Base-by-base conservation (phyloP, 805 yeast genomes). In the Candida nitratophila region DNA sequence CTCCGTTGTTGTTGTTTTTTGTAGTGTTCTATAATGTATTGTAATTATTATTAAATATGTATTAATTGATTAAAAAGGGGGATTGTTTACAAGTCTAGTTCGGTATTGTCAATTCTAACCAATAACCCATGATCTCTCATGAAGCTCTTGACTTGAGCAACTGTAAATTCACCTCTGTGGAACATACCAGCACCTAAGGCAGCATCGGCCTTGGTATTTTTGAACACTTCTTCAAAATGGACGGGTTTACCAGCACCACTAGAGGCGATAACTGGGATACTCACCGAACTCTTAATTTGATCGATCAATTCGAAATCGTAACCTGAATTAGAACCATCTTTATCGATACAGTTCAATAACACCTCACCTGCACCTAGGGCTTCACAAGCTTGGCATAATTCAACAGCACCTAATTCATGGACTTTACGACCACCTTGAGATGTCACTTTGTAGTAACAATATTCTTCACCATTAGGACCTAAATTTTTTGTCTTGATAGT, bases 101-200 rank as follows among this genome's bases (percentile, higher is more conserved):
- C 17, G 4, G 40, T 37, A 32, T 57, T 48, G 49, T 83, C 90
- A 49, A 82, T 69, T 63, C 96, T 77, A n/a, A 87, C 96, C 47
- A 77, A 77, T 58, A 87, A 73, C 0, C 84, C 86, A 15, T 73
- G 61, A 1, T 70, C 64, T 39, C 70, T 64, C 60, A 91, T 72
- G 51, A 74, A 80, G 26, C 73, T 61, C 64, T 93, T 93, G 37
- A 93, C 96, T 41, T 89, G 81, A 41, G 76, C 73, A 16, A 93
- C 97, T 12, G 87, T 81, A 64, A 84, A 93, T 56, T 91, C 98
- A 20, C 86, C 90, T 60, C 99, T 75, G 69, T 93, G 99, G 72
- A 93, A 93, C 83, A 93, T 84, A 37, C 99, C 99, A 4, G 99
- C 99, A 33, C 99, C 99, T 35, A 93, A 73, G 16, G 99, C 98